phyloP scores from a whole-genome alignment of 192 early-diverging fungal species.

The Phycomyces blakesleeanus region DNA sequence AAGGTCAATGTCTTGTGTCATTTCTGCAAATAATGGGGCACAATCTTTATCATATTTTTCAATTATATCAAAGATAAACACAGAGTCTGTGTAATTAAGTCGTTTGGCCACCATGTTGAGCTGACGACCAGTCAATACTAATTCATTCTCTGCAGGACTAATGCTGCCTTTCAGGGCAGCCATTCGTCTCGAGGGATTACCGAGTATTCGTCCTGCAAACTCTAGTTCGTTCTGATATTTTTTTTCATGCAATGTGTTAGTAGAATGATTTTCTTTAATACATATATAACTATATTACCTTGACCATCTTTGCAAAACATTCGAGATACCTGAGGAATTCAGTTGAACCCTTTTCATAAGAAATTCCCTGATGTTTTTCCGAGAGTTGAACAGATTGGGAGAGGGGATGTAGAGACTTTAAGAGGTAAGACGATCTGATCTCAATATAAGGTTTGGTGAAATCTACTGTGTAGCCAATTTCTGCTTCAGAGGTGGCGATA shows the following conservation, averaged over 20 bases:
- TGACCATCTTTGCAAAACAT: constrained; percentile 56
- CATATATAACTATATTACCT: constrained; percentile 39
- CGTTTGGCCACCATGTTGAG: constrained; percentile 51
- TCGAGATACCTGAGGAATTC: constrained; percentile 59
- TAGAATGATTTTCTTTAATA: background rate
- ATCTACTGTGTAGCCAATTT: constrained; percentile 45
- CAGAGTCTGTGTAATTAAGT: constrained; percentile 52
- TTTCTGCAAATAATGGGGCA: constrained; percentile 37
- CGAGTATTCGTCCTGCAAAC: constrained; percentile 54
- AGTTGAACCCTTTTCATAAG: constrained; percentile 60
- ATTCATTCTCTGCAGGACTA: constrained; percentile 42
- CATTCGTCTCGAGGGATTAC: constrained; percentile 43
- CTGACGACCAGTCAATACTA: constrained; percentile 49
- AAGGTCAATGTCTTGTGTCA: constrained; percentile 36
- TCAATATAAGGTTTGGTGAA: constrained; percentile 65
- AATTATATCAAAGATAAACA: constrained; percentile 66
- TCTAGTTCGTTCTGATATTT: constrained; percentile 58
- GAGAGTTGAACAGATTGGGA: constrained; percentile 48
- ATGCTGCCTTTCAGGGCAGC: constrained; percentile 46
- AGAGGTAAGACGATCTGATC: constrained; percentile 60
- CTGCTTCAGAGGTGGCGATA: constrained; percentile 42
- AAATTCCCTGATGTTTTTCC: constrained; percentile 42
- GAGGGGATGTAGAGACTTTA: constrained; percentile 49
- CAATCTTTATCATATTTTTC: constrained; percentile 42
- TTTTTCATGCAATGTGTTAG: too few relatives aligned